phyloP scores from a whole-genome alignment of 345 rosid genomes.

The Theobroma cacao region DNA sequence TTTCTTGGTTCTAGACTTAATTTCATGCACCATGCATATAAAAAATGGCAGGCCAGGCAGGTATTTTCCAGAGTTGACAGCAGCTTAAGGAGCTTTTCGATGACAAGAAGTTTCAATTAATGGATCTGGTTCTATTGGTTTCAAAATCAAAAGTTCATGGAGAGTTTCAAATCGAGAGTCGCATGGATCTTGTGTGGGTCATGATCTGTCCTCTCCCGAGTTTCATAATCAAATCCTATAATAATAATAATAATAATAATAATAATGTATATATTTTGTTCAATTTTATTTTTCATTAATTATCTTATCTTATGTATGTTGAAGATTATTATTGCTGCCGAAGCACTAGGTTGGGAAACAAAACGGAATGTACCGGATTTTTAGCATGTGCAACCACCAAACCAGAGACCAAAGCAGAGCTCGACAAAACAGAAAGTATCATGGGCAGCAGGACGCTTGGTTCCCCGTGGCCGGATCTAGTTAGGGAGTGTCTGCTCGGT shows the following conservation, averaged over 20 bases:
- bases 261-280: too few relatives aligned
- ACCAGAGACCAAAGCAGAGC: background rate
- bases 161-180: conserved; percentile 70
- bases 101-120: conserved; percentile 51
- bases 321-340: too few relatives aligned
- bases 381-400: too few relatives aligned
- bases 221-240: too few relatives aligned
- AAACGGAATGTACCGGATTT: too few relatives aligned
- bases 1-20: background rate
- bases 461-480: too few relatives aligned
- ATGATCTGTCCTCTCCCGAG: conserved; percentile 23
- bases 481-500: too few relatives aligned
- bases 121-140: conserved; percentile 45
- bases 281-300: too few relatives aligned
- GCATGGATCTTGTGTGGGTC: conserved; percentile 93
- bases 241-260: too few relatives aligned
- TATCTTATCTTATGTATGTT: too few relatives aligned
- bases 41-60: conserved; percentile 3
- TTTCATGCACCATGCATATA: background rate
- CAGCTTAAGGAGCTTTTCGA: conserved; percentile 83
- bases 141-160: conserved; percentile 38
- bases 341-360: too few relatives aligned
- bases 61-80: conserved; percentile 65
- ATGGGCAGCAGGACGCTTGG: too few relatives aligned
- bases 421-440: background rate